Evolutionary conservation across 208 protist genomes (phyloP).

Genomic region (Leishmania amazonensis): DNA sequence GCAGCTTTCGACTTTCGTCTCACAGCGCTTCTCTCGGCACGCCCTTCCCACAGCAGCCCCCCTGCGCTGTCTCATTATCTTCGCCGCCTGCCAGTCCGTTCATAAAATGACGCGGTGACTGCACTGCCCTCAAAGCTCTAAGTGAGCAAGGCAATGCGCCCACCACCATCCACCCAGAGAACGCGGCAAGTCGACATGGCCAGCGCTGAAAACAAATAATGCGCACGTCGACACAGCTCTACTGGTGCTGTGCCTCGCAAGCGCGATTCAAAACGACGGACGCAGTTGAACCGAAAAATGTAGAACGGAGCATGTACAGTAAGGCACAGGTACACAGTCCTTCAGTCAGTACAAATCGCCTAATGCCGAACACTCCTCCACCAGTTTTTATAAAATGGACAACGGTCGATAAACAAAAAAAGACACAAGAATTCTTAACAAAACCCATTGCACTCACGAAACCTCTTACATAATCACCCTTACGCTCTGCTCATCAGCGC

Average conservation of each 20-base stretch:
- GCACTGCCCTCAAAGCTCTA: too few species aligned
- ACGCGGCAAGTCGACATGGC: too few species aligned
- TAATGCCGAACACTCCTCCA: too few species aligned
- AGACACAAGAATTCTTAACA: background rate
- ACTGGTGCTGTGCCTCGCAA: too few species aligned
- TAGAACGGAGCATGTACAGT: too few species aligned
- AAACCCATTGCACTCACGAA: rapidly evolving
- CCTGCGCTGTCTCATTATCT: too few species aligned
- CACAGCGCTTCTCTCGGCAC: background rate
- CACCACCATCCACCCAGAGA: too few species aligned
- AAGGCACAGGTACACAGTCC: too few species aligned
- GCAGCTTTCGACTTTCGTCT: background rate
- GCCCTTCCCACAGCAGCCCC: background rate
- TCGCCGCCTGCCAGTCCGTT: background rate
- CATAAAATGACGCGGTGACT: background rate
- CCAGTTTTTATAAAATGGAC: background rate
- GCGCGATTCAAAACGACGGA: background rate
- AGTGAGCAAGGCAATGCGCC: too few species aligned
- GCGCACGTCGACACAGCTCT: too few species aligned
- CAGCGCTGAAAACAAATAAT: too few species aligned
- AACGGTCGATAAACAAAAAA: background rate
- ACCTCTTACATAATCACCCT: background rate
- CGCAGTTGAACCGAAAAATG: background rate
- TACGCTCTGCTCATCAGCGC: background rate
- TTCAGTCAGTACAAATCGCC: too few species aligned